These are phyloP conservation scores for Fusarium kyushuense DNA, from an alignment of 2,329 filamentous ascomycete species.

Conservation along the genomic window DNA sequence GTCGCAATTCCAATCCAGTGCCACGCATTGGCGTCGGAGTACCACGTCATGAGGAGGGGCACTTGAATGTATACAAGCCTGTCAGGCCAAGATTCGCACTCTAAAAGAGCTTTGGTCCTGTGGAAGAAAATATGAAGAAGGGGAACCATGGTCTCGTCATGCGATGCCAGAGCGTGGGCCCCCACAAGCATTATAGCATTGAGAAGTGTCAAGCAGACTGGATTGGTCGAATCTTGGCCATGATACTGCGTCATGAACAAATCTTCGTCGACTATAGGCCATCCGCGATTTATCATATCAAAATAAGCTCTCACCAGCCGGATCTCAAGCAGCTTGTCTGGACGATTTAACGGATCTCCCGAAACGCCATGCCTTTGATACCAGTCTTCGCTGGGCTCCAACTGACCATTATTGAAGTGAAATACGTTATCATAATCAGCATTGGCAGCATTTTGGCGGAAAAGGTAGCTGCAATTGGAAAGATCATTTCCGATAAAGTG, in stretches of 20 bases:
- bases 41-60: slow-evolving; percentile 6
- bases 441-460: background rate
- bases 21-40: slow-evolving; percentile 19
- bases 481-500: slow-evolving; percentile 17
- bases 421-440: background rate
- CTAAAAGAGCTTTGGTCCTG: background rate
- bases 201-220: slow-evolving; percentile 13
- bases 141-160: background rate
- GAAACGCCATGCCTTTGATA: background rate
- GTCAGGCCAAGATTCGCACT: slow-evolving; percentile 9
- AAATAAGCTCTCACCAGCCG: slow-evolving; percentile 9
- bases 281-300: slow-evolving; percentile 1
- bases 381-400: background rate
- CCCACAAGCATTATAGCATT: slow-evolving; percentile 17
- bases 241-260: slow-evolving; percentile 22
- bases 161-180: slow-evolving; percentile 10
- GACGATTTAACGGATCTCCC: background rate
- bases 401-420: slow-evolving; percentile 17
- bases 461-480: slow-evolving; percentile 9
- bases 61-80: slow-evolving; percentile 15
- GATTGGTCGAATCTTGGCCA: background rate
- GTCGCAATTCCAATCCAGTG: slow-evolving; percentile 23
- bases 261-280: slow-evolving; percentile 20
- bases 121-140: slow-evolving; percentile 5
- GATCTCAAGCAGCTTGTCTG: background rate